A percentile compares a stretch with the other conserved stretches of the same genome.
phyloP scores from a whole-genome alignment of 1,139 yeast genomes.

The Magnusiomyces ingens region DNA sequence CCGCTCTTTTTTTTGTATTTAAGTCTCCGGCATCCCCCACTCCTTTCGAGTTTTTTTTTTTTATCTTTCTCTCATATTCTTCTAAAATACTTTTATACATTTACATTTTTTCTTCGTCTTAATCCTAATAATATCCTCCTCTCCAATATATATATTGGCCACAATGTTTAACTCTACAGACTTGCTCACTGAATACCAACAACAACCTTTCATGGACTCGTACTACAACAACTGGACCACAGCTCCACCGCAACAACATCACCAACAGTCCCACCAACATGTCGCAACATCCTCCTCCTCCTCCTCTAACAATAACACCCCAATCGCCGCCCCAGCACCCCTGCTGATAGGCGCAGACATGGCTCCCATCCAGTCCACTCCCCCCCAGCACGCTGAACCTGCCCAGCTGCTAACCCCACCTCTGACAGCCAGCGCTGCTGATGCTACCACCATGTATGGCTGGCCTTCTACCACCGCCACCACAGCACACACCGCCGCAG shows the following conservation, averaged over 20 bases:
- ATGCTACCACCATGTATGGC: constrained; percentile 9
- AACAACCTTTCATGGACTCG: not conserved
- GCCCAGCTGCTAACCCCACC: constrained; percentile 14
- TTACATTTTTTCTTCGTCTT: not conserved
- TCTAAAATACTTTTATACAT: not conserved
- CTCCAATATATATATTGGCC: not conserved
- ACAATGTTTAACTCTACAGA: not conserved
- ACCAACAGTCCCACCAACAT: not conserved
- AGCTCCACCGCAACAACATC: not conserved
- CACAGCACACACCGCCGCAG: no score
- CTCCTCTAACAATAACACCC: not conserved
- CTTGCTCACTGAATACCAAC: not conserved
- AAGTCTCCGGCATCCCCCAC: not conserved
- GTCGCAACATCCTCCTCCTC: not conserved
- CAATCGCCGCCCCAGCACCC: no score
- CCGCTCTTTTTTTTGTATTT: not conserved
- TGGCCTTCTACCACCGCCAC: constrained; percentile 11
- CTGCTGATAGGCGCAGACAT: no score
- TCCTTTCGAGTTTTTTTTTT: not conserved
- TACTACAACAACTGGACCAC: not conserved
- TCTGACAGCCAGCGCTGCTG: constrained; percentile 10
- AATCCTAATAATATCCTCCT: not conserved
- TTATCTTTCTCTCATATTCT: not conserved
- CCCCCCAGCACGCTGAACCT: constrained; percentile 11
- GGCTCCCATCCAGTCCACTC: not conserved